A percentile compares a stretch with the other conserved stretches of the same genome.
phyloP scores from a whole-genome alignment of 148 eudicot genomes.

The Rhododendron ovatum region DNA sequence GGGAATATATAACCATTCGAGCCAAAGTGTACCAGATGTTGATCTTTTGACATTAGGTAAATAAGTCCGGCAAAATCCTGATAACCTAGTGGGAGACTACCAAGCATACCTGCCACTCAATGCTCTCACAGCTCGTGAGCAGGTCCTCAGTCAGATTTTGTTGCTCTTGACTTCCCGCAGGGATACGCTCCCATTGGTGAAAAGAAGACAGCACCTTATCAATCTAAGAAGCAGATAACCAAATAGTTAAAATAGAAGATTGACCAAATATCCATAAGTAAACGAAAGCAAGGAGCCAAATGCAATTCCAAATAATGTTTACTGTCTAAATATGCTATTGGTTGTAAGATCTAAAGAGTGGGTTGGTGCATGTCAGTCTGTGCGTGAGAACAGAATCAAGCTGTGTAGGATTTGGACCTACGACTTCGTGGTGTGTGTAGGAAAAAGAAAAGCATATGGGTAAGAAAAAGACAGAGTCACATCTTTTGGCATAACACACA shows the following conservation, averaged over 20 bases:
- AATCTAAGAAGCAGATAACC: conserved; percentile 44
- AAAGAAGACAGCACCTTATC: conserved; percentile 65
- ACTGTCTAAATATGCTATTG: background rate
- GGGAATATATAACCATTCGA: background rate
- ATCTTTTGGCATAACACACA: background rate
- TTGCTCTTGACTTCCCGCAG: conserved; percentile 44
- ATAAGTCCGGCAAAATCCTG: background rate
- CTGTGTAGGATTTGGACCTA: background rate
- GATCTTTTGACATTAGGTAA: background rate
- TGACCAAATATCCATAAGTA: background rate
- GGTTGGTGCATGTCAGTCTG: background rate
- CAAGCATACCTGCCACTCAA: conserved; percentile 83
- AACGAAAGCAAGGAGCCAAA: background rate
- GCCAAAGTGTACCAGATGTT: background rate
- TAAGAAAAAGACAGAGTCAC: background rate
- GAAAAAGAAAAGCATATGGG: background rate
- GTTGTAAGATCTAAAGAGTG: background rate
- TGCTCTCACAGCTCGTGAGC: conserved; percentile 67
- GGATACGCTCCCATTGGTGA: conserved; percentile 65
- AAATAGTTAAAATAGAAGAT: conserved; percentile 6
- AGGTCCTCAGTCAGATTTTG: conserved; percentile 45
- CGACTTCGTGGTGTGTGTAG: background rate
- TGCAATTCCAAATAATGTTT: background rate
- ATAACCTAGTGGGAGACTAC: background rate
- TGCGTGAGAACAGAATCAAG: background rate